Base-by-base conservation (phyloP, 192 early-diverging fungal genomes). In the Entomortierella chlamydospora region DNA sequence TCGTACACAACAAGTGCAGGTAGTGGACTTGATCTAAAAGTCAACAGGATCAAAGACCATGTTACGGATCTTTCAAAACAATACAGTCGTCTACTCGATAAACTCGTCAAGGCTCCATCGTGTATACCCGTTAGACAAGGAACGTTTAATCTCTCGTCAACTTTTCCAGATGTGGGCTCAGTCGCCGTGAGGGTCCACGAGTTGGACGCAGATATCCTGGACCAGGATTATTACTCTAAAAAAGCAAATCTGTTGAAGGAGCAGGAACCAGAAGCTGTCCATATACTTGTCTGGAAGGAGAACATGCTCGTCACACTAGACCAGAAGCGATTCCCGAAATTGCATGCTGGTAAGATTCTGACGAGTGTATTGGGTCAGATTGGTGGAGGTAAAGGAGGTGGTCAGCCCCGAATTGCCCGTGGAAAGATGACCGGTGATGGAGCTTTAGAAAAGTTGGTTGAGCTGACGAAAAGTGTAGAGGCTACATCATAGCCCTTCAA, bases 321-420 rank as follows among this genome's bases (percentile, higher is more conserved):
- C 58, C 63, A 64, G 26, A 72, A 73, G 47, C 45, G 42, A 39
- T 61, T 66, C 41, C 70, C 57, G 12, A 57, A 53, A 18, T 17
- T 62, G 42, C 70, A 61, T 66, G 60, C 57, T 0, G 64, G 70
- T 30, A 78, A 87, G 70, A 62, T 84, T 3, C 52, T 87, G 64
- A 85, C 83, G 72, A 61, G 64, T 9, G 50, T 87, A 18, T 49
- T 87, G 37, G 81, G 72, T 15, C 68, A 70, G 54, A 61, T 83
- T 47, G 83, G 83, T 31, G 85, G 85, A 4, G 76, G 76, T 4
- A 83, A 83, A 60, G 86, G 86, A 3, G 86, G 86, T 23, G 86
- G 86, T 31, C 83, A 87, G 53, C 73, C 68, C 2, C 84, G 85
- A 68, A 70, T 84, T 31, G 86, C 86, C 4, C 76, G 85, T 58